phyloP scores from a whole-genome alignment of 345 rosid species.

The Eucalyptus microcorys region DNA sequence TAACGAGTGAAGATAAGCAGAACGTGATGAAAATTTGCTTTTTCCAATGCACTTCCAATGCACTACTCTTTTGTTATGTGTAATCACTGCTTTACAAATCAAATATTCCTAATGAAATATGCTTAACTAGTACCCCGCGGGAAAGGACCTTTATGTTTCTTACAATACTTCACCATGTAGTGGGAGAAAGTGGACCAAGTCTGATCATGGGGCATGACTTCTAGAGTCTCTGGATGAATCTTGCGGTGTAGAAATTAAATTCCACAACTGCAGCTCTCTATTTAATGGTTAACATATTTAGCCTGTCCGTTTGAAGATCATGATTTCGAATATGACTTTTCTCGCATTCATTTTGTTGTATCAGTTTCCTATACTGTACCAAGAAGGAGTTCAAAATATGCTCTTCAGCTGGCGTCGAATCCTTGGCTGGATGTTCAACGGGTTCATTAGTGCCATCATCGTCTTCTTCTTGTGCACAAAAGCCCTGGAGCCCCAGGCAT shows the following conservation, averaged over 20 bases:
- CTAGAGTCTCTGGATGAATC: background rate
- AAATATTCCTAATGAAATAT: background rate
- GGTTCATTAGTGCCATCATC: slow-evolving; percentile 40
- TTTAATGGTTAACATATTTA: background rate
- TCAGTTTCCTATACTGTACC: slow-evolving; percentile 87
- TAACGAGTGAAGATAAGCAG: background rate
- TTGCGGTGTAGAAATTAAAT: background rate
- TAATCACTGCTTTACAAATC: background rate
- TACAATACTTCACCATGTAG: background rate
- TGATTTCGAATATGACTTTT: background rate
- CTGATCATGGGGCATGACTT: background rate
- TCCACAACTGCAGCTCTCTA: background rate
- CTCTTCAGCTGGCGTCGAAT: slow-evolving; percentile 84
- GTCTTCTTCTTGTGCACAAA: slow-evolving; percentile 59
- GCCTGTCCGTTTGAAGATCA: background rate
- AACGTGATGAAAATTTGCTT: background rate
- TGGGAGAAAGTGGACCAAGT: background rate
- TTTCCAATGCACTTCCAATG: background rate
- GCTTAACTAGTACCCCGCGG: background rate
- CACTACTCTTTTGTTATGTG: background rate
- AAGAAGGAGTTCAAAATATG: slow-evolving; percentile 79
- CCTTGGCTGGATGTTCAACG: slow-evolving; percentile 74
- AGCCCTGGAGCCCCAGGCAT: slow-evolving; percentile 59
- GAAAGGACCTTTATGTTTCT: background rate
- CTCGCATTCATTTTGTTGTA: background rate